phyloP scores from a whole-genome alignment of 352 stramenopile species.

The Globisporangium cylindrosporum region DNA sequence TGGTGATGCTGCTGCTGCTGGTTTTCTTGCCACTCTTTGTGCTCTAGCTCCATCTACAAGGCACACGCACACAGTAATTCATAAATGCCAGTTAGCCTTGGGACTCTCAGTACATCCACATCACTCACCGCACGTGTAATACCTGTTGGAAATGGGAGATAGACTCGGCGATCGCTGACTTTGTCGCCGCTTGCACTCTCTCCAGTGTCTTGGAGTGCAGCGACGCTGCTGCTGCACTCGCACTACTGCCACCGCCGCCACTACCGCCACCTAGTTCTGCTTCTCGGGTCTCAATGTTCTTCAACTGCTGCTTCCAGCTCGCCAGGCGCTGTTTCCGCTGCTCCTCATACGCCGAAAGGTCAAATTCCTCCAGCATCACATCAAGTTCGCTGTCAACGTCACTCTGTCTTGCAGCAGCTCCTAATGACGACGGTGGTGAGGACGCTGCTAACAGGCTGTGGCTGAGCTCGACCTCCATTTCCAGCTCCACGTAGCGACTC shows the following conservation, averaged over 20 bases:
- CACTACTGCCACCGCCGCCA: constrained; percentile 12
- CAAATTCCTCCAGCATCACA: constrained; percentile 17
- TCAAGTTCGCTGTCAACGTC: constrained; percentile 20
- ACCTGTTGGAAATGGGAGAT: constrained; percentile 59
- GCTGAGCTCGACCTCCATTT: constrained; percentile 33
- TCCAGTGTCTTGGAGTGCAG: constrained; percentile 23
- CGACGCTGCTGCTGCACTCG: constrained; percentile 12
- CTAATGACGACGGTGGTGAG: background rate
- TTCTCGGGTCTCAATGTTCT: constrained; percentile 41
- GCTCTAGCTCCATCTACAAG: constrained; percentile 45
- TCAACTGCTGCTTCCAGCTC: constrained; percentile 55
- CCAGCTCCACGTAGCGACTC: constrained; percentile 33
- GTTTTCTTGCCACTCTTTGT: constrained; percentile 52
- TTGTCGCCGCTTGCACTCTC: constrained; percentile 31
- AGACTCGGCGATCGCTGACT: constrained; percentile 45
- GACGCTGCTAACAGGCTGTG: constrained; percentile 23
- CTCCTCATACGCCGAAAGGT: constrained; percentile 39
- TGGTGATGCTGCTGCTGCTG: constrained; percentile 27
- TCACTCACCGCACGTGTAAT: background rate
- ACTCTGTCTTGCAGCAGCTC: constrained; percentile 2
- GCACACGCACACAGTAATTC: constrained; percentile 20
- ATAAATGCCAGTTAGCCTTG: constrained; percentile 20
- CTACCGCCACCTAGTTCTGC: constrained; percentile 28
- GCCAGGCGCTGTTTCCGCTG: constrained; percentile 38
- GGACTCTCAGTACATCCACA: background rate